Conservation (phyloP, 2,329 filamentous ascomycete genomes). For the Venturia effusa region DNA sequence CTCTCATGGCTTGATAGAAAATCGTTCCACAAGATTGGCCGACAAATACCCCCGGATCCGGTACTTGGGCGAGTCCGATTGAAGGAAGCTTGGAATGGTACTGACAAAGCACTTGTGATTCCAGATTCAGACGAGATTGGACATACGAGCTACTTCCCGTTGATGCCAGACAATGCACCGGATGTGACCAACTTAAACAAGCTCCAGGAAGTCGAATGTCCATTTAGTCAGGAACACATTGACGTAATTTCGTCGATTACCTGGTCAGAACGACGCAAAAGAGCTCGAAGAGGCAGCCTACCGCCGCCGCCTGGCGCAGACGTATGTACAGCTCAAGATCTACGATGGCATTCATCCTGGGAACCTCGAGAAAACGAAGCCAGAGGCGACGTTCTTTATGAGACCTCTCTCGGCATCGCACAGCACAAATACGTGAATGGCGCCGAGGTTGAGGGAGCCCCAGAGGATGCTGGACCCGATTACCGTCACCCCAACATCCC, state of each 20-base stretch:
- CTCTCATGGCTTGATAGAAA: constrained; percentile 5
- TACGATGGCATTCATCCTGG: neutral
- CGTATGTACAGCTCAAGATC: neutral
- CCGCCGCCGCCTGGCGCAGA: neutral
- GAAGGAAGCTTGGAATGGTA: neutral
- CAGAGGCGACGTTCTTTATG: neutral
- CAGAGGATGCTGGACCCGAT: neutral
- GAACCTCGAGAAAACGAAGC: neutral
- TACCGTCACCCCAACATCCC: neutral
- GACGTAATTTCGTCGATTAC: neutral
- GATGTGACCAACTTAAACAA: neutral
- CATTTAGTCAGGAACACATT: neutral
- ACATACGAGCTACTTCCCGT: neutral
- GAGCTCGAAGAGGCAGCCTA: neutral
- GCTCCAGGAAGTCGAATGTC: neutral
- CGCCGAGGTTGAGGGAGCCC: neutral
- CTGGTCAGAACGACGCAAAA: neutral
- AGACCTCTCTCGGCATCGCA: neutral
- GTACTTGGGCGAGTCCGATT: neutral
- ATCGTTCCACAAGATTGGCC: neutral
- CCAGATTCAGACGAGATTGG: neutral
- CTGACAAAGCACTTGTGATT: neutral
- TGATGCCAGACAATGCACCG: neutral
- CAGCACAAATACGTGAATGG: neutral
- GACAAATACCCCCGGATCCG: neutral